A percentile compares a stretch with the other conserved stretches of the same genome.
Evolutionary conservation across 2,329 filamentous ascomycete genomes (phyloP).

Genomic region (Aureobasidium musti): DNA sequence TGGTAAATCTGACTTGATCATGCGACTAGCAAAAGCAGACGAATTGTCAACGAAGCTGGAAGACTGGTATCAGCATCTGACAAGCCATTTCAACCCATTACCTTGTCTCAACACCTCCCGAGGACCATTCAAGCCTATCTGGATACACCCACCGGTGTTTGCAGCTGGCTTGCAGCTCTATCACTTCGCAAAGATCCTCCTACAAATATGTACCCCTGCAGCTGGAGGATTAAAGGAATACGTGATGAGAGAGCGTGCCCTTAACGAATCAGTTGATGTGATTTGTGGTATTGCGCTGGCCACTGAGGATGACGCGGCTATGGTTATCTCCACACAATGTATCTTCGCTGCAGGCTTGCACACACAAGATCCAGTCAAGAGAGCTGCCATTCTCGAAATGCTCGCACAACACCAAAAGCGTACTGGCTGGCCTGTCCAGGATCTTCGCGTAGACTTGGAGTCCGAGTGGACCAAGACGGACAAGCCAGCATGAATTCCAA

Average conservation of each 20-base stretch:
- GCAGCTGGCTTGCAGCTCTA: conserved; percentile 53
- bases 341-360: conserved; percentile 49
- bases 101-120: conserved; percentile 36
- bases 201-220: conserved; percentile 54
- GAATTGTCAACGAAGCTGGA: conserved; percentile 51
- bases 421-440: conserved; percentile 43
- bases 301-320: conserved; percentile 46
- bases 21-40: conserved; percentile 49
- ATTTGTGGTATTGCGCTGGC: conserved; percentile 54
- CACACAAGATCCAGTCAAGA: conserved; percentile 44
- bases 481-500: neutral
- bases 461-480: conserved; percentile 11
- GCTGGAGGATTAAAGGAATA: conserved; percentile 52
- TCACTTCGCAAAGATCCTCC: conserved; percentile 53
- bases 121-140: conserved; percentile 48
- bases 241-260: conserved; percentile 43
- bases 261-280: conserved; percentile 48
- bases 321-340: conserved; percentile 50
- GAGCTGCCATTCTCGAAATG: conserved; percentile 41
- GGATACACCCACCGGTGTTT: conserved; percentile 53
- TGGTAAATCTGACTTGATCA: conserved; percentile 43
- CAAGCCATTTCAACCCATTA: conserved; percentile 46
- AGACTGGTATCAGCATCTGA: conserved; percentile 50
- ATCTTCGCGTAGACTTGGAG: conserved; percentile 25
- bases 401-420: conserved; percentile 42